phyloP scores from a whole-genome alignment of 257 asterid genomes.

The Cynanchum wilfordii region DNA sequence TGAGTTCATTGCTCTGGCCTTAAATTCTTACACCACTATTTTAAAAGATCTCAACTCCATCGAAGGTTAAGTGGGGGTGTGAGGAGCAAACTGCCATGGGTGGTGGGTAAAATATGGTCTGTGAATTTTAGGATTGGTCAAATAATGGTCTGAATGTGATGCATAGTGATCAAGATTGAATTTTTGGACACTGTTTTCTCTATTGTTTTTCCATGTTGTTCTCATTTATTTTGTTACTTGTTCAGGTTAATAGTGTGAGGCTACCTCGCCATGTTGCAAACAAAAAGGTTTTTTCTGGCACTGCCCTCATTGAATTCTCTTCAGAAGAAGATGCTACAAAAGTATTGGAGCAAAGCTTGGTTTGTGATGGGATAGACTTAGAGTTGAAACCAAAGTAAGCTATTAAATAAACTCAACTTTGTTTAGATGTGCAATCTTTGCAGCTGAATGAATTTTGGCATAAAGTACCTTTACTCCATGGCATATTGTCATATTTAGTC shows the following conservation, averaged over 20 bases:
- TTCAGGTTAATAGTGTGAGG: conserved; percentile 96
- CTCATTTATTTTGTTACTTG: conserved; percentile 3
- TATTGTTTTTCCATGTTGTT: conserved; percentile 2
- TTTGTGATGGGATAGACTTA: conserved; percentile 67
- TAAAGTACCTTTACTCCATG: not conserved
- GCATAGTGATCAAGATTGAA: not conserved
- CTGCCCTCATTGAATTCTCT: conserved; percentile 86
- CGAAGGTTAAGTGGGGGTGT: not conserved
- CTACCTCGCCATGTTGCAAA: conserved; percentile 93
- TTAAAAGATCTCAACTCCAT: not conserved
- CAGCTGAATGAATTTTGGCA: not conserved
- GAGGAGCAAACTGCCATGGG: not conserved
- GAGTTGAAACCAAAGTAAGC: conserved; percentile 83
- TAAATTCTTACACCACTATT: not conserved
- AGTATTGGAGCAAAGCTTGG: conserved; percentile 59
- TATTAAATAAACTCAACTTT: not conserved
- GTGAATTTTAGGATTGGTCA: not conserved
- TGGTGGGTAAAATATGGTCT: not conserved
- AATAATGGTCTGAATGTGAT: not conserved
- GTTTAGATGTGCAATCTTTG: not conserved
- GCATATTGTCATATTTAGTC: not conserved
- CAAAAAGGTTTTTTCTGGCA: conserved; percentile 73
- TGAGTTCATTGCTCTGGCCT: not conserved
- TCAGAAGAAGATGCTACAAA: conserved; percentile 71
- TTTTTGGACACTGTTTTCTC: not conserved